A percentile compares a stretch with the other conserved stretches of the same genome.
Conservation (phyloP, 2,329 filamentous ascomycete genomes). For the Aspergillus awamori region DNA sequence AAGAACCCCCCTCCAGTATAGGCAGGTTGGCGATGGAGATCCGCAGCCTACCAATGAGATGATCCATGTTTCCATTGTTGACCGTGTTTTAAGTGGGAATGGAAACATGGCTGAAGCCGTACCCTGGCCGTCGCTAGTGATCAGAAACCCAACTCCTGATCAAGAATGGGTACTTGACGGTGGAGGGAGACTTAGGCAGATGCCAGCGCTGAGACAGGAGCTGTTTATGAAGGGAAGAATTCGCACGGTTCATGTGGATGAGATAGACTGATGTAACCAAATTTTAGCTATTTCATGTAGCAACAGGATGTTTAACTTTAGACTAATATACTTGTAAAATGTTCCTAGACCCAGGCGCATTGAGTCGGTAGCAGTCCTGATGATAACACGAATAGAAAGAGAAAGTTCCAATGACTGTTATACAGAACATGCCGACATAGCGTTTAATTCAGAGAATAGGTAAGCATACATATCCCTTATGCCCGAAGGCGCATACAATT, state of each 20-base stretch:
- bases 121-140: background rate
- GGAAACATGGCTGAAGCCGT: background rate
- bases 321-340: fast-evolving
- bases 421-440: too few relatives aligned
- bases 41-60: constrained; percentile 13
- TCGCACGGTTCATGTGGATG: constrained; percentile 13
- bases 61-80: constrained; percentile 19
- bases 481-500: too few relatives aligned
- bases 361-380: too few relatives aligned
- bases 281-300: background rate
- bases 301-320: too few relatives aligned
- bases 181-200: background rate
- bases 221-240: constrained; percentile 17
- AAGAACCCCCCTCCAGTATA: constrained; percentile 22
- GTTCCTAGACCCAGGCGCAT: too few relatives aligned
- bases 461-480: too few relatives aligned
- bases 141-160: background rate
- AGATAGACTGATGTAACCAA: constrained; percentile 4
- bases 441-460: too few relatives aligned
- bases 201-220: background rate
- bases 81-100: background rate
- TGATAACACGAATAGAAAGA: too few relatives aligned
- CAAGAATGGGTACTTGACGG: background rate
- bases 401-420: fast-evolving
- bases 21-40: background rate